phyloP scores from a whole-genome alignment of 805 yeast species.

The Candida taoyuanica region DNA sequence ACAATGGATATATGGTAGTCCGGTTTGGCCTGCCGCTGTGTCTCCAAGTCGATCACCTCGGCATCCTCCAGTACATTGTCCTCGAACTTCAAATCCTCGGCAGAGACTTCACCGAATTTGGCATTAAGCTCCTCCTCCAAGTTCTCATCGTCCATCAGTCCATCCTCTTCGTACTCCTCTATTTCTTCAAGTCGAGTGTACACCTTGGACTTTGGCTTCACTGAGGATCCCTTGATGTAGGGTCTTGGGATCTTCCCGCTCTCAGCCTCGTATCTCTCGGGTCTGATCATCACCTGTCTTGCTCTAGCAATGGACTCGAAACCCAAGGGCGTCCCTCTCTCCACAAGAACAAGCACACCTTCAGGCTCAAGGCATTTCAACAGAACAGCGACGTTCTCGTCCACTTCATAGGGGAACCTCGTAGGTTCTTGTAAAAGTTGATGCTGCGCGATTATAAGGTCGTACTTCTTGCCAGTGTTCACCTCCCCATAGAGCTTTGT shows the following conservation, averaged over 20 bases:
- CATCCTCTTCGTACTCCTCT: constrained; percentile 13
- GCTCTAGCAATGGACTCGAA: constrained; percentile 88
- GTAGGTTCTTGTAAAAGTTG: constrained; percentile 59
- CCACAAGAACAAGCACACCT: constrained; percentile 76
- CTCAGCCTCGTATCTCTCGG: constrained; percentile 57
- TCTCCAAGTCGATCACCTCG: constrained; percentile 1
- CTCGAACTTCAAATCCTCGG: constrained; percentile 45
- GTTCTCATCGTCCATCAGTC: constrained; percentile 14
- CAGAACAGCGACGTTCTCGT: constrained; percentile 54
- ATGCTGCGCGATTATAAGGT: constrained; percentile 78
- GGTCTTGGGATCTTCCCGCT: constrained; percentile 67
- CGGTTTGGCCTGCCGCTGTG: neutral
- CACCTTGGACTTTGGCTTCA: constrained; percentile 21
- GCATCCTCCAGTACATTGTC: constrained; percentile 30
- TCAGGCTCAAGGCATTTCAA: constrained; percentile 64
- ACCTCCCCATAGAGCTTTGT: constrained; percentile 50
- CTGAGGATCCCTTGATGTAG: constrained; percentile 47
- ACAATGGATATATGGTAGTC: constrained; percentile 55
- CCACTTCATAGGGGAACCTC: constrained; percentile 70
- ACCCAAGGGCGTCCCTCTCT: constrained; percentile 87
- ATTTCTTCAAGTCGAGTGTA: constrained; percentile 14
- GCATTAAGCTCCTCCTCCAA: constrained; percentile 32
- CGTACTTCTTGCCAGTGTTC: constrained; percentile 54
- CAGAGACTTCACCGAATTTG: constrained; percentile 39
- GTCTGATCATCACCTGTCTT: constrained; percentile 84